A percentile compares a stretch with the other conserved stretches of the same genome.
Conservation (phyloP, 192 early-diverging fungal genomes). For the Paraglomus brasilianum region DNA sequence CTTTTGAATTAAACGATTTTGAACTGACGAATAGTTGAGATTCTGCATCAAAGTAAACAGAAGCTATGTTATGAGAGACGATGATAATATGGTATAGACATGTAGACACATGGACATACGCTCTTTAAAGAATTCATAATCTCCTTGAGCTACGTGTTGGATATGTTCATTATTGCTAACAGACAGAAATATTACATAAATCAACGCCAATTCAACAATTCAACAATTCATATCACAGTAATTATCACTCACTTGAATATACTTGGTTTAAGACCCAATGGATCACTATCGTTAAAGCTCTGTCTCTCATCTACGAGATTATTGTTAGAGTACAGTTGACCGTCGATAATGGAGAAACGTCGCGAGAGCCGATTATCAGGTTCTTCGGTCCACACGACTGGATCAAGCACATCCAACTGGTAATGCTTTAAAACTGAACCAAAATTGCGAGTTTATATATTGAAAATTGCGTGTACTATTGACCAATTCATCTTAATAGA, state of each 20-base stretch:
- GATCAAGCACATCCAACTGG: conserved; percentile 48
- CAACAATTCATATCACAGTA: neutral
- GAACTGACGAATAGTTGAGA: conserved; percentile 49
- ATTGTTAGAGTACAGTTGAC: conserved; percentile 31
- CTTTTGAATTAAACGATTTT: conserved; percentile 58
- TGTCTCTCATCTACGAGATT: conserved; percentile 34
- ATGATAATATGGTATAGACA: neutral
- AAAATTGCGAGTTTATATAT: too few relatives aligned
- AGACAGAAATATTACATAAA: neutral
- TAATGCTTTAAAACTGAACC: conserved; percentile 57
- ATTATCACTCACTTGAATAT: conserved; percentile 12
- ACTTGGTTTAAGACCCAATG: conserved; percentile 41
- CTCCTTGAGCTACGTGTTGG: conserved; percentile 30
- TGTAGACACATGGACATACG: neutral
- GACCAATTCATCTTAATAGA: too few relatives aligned
- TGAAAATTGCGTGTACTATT: too few relatives aligned
- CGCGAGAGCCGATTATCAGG: conserved; percentile 36
- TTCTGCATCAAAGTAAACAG: conserved; percentile 43
- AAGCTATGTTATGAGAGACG: conserved; percentile 8
- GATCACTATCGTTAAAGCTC: conserved; percentile 47
- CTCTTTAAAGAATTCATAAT: neutral
- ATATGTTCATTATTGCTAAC: conserved; percentile 25
- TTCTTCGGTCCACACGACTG: conserved; percentile 52
- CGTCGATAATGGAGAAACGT: conserved; percentile 32
- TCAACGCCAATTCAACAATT: neutral